Evolutionary conservation across 352 stramenopile species (phyloP).

Genomic region (Globisporangium emineosum): DNA sequence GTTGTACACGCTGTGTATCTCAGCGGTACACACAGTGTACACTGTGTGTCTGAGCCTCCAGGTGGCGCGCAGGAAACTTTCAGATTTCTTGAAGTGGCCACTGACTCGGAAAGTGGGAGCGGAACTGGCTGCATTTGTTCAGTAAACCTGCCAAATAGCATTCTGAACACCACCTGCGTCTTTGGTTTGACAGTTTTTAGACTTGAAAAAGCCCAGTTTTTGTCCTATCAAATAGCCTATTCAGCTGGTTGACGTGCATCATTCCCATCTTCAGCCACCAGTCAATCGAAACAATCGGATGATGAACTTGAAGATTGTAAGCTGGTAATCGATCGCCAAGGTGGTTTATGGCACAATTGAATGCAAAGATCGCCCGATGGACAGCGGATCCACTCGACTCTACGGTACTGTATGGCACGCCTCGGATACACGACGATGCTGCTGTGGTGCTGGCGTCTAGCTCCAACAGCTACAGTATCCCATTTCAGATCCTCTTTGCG

Average conservation of each 20-base stretch:
- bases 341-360: background rate
- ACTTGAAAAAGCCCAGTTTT: background rate
- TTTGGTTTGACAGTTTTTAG: background rate
- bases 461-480: too few relatives aligned
- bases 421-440: too few relatives aligned
- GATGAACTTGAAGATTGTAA: background rate
- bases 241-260: background rate
- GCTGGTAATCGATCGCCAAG: background rate
- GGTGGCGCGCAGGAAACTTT: background rate
- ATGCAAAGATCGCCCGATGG: background rate
- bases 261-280: background rate
- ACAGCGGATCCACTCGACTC: background rate
- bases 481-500: background rate
- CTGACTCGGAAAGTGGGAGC: background rate
- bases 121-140: constrained; percentile 4
- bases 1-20: too few relatives aligned
- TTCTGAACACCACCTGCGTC: background rate
- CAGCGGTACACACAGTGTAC: too few relatives aligned
- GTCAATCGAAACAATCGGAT: background rate
- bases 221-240: background rate
- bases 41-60: background rate
- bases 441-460: too few relatives aligned
- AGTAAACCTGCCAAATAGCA: background rate
- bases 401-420: background rate
- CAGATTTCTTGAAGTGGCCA: constrained; percentile 6